Base-by-base conservation (phyloP, 2,329 filamentous ascomycete species). In the Fusarium nygamai region DNA sequence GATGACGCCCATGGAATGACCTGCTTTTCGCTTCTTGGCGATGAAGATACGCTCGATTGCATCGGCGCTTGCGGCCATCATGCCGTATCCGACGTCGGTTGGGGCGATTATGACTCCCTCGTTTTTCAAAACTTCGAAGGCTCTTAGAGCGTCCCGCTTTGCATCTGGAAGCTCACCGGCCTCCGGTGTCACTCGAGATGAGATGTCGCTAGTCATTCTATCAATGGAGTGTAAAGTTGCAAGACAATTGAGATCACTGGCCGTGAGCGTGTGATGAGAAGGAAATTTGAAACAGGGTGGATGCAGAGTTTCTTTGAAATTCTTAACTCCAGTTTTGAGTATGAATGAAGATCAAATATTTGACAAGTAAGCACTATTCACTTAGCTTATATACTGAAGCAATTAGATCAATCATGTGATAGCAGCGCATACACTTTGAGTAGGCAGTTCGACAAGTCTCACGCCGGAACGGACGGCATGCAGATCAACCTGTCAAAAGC, bases 241-340 rank as follows among this genome's bases (percentile, higher is more conserved):
- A n/a, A n/a, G n/a, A n/a, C 0, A n/a, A 2, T 29, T n/a, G 14
- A n/a, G 31, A 19, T 0, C 1, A 36, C 11, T 31, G 11, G 22
- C 8, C 3, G 16, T 6, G 2, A 19, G 34, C n/a, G n/a, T n/a
- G n/a, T n/a, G n/a, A n/a, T n/a, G n/a, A n/a, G n/a, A n/a, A n/a
- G n/a, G n/a, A n/a, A n/a, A n/a, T n/a, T n/a, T n/a, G n/a, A n/a
- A n/a, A n/a, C n/a, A n/a, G n/a, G n/a, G n/a, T n/a, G n/a, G 9
- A 3, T 50, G 22, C 20, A 50, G 29, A 17, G 6, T 14, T 0
- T 33, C 29, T 4, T 2, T 33, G 22, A 34, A 51, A 8, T 2
- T 24, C 7, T 1, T 51, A 12, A 33, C 4, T 20, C 8, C 2
- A 4, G 6, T 24, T 33, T 4, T 34, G 8, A 5, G 19, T 12